These are phyloP conservation scores for Moniliella sp. DNA, from an alignment of 1,284 basidiomycete species.

Conservation along the genomic window DNA sequence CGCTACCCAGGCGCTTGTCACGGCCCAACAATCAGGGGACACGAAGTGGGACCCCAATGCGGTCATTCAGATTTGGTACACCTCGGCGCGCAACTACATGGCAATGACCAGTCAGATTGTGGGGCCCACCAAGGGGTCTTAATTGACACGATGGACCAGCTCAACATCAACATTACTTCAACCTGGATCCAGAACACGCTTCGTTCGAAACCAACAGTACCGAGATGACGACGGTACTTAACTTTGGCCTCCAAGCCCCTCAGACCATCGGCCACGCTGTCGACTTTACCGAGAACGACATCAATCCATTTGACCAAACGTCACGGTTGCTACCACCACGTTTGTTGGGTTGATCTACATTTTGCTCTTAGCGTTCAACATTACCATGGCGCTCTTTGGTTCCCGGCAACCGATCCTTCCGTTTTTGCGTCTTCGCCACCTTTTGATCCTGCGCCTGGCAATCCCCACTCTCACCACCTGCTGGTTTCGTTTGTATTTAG, in stretches of 20 bases:
- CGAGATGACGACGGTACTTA: conserved; percentile 5
- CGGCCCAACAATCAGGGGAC: conserved; percentile 15
- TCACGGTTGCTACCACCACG: conserved; percentile 49
- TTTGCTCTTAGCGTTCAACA: conserved; percentile 40
- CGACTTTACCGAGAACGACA: conserved; percentile 40
- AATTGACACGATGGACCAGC: conserved; percentile 1
- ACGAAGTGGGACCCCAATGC: conserved; percentile 11
- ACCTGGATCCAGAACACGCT: conserved; percentile 6
- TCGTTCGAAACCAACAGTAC: conserved; percentile 5
- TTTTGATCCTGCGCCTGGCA: conserved; percentile 12
- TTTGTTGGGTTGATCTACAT: conserved; percentile 58
- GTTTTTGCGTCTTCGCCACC: conserved; percentile 10
- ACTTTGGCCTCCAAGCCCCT: conserved; percentile 40
- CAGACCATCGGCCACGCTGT: conserved; percentile 42
- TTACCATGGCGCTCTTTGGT: conserved; percentile 15
- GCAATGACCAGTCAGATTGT: conserved; percentile 4
- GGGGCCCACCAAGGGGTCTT: neutral
- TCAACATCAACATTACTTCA: conserved; percentile 5
- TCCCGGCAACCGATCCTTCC: conserved; percentile 11
- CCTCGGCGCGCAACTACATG: conserved; percentile 14
- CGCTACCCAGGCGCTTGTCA: conserved; percentile 9
- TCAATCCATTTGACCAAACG: conserved; percentile 50
- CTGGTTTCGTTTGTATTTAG: conserved; percentile 19
- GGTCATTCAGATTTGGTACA: conserved; percentile 12
- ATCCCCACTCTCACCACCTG: conserved; percentile 10